Percentiles rank a stretch among this genome's conserved stretches.
Evolutionary conservation across 768 basidiomycete species (phyloP).

Genomic region (Russula vinacea): DNA sequence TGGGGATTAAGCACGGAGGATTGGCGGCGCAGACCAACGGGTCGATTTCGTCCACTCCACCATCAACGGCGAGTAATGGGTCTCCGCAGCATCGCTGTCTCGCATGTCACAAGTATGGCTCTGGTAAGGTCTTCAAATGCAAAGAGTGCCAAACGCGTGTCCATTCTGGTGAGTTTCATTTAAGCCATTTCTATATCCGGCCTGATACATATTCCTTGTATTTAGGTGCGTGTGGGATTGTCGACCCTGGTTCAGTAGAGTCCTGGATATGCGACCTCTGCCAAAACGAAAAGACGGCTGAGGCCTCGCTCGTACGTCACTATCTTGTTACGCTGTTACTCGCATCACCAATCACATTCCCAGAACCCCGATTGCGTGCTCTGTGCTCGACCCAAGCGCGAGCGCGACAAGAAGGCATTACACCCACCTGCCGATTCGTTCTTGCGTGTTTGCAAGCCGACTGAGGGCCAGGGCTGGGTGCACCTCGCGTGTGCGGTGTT

Average conservation of each 20-base stretch:
- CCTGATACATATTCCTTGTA: background rate
- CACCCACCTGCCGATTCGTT: conserved; percentile 58
- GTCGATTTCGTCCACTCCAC: conserved; percentile 56
- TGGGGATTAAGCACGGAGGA: background rate
- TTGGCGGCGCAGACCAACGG: conserved; percentile 41
- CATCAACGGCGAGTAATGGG: conserved; percentile 42
- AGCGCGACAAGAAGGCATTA: conserved; percentile 46
- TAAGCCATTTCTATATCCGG: background rate
- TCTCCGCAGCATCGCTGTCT: conserved; percentile 68
- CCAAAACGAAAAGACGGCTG: conserved; percentile 74
- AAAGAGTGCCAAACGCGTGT: conserved; percentile 72
- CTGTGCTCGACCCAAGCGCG: conserved; percentile 61
- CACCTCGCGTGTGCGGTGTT: conserved; percentile 90
- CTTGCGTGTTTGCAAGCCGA: conserved; percentile 79
- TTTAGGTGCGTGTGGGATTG: conserved; percentile 63
- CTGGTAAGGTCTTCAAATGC: conserved; percentile 80
- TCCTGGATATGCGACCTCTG: conserved; percentile 88
- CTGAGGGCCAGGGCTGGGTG: conserved; percentile 90
- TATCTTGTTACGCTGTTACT: background rate
- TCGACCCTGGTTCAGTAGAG: conserved; percentile 61
- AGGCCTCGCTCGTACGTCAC: conserved; percentile 73
- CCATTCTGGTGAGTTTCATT: conserved; percentile 62
- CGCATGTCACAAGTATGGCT: conserved; percentile 72
- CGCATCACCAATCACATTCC: conserved; percentile 10
- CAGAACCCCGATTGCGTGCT: conserved; percentile 84